phyloP scores from a whole-genome alignment of 1,284 basidiomycete genomes.

The Cutaneotrichosporon spelunceum region DNA sequence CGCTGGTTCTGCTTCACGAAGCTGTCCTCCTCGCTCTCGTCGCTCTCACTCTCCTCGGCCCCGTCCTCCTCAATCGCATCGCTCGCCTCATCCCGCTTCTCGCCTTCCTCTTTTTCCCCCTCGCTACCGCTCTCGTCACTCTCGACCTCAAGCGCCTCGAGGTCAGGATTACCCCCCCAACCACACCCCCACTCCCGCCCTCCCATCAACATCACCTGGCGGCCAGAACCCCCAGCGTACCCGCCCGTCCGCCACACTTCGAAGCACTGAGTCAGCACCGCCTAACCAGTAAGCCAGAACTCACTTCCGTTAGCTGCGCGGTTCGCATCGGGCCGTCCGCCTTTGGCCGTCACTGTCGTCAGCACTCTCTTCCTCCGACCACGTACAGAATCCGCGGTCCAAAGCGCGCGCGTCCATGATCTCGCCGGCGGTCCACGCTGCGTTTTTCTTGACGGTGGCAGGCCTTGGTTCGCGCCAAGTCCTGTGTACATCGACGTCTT shows the following conservation, averaged over 20 bases:
- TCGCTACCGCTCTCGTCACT: conserved; percentile 46
- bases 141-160: conserved; percentile 35
- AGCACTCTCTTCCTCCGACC: background rate
- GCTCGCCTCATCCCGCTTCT: conserved; percentile 67
- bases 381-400: conserved; percentile 62
- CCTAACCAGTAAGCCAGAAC: background rate
- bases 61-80: conserved; percentile 54
- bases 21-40: conserved; percentile 20
- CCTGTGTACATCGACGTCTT: conserved; percentile 36
- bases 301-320: conserved; percentile 75
- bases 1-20: conserved; percentile 16
- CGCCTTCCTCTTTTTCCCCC: conserved; percentile 74
- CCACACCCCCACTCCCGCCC: conserved; percentile 14
- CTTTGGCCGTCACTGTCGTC: conserved; percentile 68
- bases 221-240: conserved; percentile 84
- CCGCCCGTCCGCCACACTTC: conserved; percentile 72
- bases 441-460: background rate
- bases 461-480: conserved; percentile 33
- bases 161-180: conserved; percentile 11
- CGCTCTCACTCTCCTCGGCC: conserved; percentile 3
- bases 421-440: conserved; percentile 58
- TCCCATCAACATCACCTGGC: conserved; percentile 29
- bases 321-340: conserved; percentile 79
- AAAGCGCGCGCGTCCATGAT: conserved; percentile 73
- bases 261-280: conserved; percentile 55